Evolutionary conservation across 139 green algal species (phyloP).

Genomic region (Chlorokybus atmophyticus): DNA sequence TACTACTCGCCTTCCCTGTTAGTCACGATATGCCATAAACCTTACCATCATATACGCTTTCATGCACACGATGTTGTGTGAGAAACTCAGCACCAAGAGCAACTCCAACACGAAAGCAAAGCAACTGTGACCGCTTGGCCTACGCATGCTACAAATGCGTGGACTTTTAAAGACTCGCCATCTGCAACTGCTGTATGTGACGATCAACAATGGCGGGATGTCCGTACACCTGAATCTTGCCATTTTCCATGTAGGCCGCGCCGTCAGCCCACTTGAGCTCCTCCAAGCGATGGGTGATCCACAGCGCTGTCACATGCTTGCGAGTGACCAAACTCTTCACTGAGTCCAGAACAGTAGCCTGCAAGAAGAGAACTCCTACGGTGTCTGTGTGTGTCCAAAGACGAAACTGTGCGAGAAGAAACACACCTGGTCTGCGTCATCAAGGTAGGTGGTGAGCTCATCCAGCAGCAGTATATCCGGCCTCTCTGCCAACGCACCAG

Average conservation of each 20-base stretch:
- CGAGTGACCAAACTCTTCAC: conserved; percentile 6
- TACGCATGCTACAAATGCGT: no score
- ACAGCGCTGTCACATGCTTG: conserved; percentile 60
- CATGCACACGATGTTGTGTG: no score
- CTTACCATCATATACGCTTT: no score
- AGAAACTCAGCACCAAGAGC: no score
- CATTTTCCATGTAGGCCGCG: conserved; percentile 27
- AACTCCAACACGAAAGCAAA: no score
- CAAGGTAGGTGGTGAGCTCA: conserved; percentile 96
- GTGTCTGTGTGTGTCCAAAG: background rate
- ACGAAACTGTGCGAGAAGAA: background rate
- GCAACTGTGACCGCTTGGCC: no score
- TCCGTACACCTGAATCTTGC: conserved; percentile 15
- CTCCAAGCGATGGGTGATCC: conserved; percentile 93
- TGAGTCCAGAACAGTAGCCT: conserved; percentile 22
- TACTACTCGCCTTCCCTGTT: no score
- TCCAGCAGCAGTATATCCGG: conserved; percentile 83
- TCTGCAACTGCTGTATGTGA: conserved; percentile 11
- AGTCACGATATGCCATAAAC: no score
- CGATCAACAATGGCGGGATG: background rate
- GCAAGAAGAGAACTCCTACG: background rate
- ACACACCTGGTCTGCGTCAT: conserved; percentile 64
- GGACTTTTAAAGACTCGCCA: background rate
- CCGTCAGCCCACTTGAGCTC: conserved; percentile 82
- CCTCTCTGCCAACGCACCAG: conserved; percentile 61